Conservation (phyloP, 352 stramenopile genomes). For the Globisporangium yorkense region DNA sequence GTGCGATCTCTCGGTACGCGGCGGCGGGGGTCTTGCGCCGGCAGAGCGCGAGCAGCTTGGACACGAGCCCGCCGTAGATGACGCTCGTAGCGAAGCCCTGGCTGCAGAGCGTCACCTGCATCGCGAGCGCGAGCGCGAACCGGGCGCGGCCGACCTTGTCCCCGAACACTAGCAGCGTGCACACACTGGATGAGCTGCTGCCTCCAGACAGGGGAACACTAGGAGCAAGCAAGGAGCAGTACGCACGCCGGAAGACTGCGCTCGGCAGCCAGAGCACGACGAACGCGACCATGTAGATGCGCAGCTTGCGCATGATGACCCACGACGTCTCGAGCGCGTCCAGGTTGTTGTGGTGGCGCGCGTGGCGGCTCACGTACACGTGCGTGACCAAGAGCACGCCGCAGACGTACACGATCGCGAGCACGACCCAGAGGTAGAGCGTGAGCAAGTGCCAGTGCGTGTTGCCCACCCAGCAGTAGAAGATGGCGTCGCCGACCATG, state of each 20-base stretch:
- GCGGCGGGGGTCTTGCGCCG: slow-evolving; percentile 16
- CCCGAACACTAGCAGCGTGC: slow-evolving; percentile 36
- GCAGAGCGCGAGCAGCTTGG: slow-evolving; percentile 29
- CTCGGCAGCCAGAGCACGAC: slow-evolving; percentile 64
- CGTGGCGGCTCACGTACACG: slow-evolving; percentile 36
- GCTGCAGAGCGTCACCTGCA: slow-evolving; percentile 60
- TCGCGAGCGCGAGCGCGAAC: slow-evolving; percentile 49
- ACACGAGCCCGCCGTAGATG: slow-evolving; percentile 52
- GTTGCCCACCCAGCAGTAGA: slow-evolving; percentile 75
- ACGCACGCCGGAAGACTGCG: slow-evolving; percentile 54
- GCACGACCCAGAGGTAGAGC: slow-evolving; percentile 62
- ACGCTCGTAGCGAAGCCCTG: slow-evolving; percentile 58
- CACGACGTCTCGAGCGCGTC: slow-evolving; percentile 63
- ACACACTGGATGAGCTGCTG: background rate
- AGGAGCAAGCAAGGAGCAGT: background rate
- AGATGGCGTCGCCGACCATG: slow-evolving; percentile 38
- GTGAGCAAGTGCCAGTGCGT: slow-evolving; percentile 39
- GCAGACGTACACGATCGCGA: slow-evolving; percentile 61
- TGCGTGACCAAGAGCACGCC: slow-evolving; percentile 61
- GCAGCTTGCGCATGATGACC: slow-evolving; percentile 52
- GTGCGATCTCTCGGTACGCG: slow-evolving; percentile 28
- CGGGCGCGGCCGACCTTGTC: slow-evolving; percentile 29
- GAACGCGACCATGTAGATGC: slow-evolving; percentile 70
- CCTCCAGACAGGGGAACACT: too few species aligned
- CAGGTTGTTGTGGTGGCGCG: slow-evolving; percentile 39